Evolutionary conservation across 2,329 filamentous ascomycete species (phyloP), one percentile per base, ranked within the genome.

Genomic region (Colletotrichum acutatum): DNA sequence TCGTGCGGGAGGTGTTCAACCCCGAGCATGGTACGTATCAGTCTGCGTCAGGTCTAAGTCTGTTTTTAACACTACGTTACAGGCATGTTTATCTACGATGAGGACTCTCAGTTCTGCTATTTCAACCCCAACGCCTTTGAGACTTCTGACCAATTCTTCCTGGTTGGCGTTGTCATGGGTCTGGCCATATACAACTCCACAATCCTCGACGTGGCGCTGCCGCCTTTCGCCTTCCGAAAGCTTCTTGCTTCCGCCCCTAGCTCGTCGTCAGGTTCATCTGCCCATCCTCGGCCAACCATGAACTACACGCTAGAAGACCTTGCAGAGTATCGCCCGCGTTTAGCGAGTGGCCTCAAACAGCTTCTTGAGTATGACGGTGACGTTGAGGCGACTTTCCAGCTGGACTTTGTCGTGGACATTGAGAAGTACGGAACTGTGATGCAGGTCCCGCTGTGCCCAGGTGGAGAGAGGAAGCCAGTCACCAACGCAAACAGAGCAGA

Each of bases 121-220:
- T 98, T 98, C 84, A 98, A 98, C 79, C 93, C 95, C 0, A 90
- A 92, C 79, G 94, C 94, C 19, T 95, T 98, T 77, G 95, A 98
- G 80, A 95, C 94, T 0, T 95, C 94, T 0, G 95, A 98, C 78
- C 95, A 97, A 76, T 98, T 94, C 82, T 97, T 97, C 79, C 87
- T 98, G 26, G 93, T 98, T 32, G 95, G 95, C 0, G 94, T 97
- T 14, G 88, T 98, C 8, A 88, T 98, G 67, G 95, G 95, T 0
- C 86, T 98, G 71, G 95, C 95, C 16, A 97, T 98, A 74, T 97
- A 98, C 84, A 98, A 98, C 82, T 97, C 94, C 2, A 98, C 94
- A 0, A 98, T 98, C 76, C 86, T 98, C 22, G 95, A 98, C 79
- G 90, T 98, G 61, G 93, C 94, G 2, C 88, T 98, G 24, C 95